Evolutionary conservation across 768 basidiomycete species (phyloP).

Genomic region (Nevesoporus exiguus): DNA sequence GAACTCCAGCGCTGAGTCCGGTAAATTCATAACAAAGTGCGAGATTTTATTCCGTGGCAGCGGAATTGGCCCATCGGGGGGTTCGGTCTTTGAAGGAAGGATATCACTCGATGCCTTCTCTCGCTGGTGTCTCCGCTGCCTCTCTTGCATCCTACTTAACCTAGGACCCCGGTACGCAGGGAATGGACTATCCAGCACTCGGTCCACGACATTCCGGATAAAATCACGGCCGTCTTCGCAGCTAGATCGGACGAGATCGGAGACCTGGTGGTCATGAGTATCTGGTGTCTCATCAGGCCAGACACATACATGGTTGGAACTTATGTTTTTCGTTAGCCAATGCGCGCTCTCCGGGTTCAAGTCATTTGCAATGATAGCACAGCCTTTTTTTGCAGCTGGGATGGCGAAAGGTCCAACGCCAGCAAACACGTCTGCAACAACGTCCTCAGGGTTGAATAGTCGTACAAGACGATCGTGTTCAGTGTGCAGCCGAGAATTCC

Average conservation of each 20-base stretch:
- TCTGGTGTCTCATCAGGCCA: neutral
- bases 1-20: slow-evolving; percentile 87
- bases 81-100: slow-evolving; percentile 1
- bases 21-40: slow-evolving; percentile 98
- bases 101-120: slow-evolving; percentile 12
- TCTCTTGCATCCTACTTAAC: slow-evolving; percentile 31
- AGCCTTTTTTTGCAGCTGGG: slow-evolving; percentile 90
- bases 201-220: slow-evolving; percentile 57
- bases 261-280: slow-evolving; percentile 44
- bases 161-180: slow-evolving; percentile 49
- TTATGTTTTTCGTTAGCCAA: slow-evolving; percentile 70
- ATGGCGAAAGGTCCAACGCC: slow-evolving; percentile 97
- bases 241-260: slow-evolving; percentile 61
- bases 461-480: slow-evolving; percentile 87
- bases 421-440: slow-evolving; percentile 92
- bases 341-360: slow-evolving; percentile 86
- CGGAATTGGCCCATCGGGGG: slow-evolving; percentile 7
- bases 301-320: slow-evolving; percentile 66
- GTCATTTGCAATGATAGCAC: slow-evolving; percentile 89
- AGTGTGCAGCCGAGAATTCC: slow-evolving; percentile 92
- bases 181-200: slow-evolving; percentile 65
- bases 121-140: slow-evolving; percentile 46
- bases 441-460: slow-evolving; percentile 66
- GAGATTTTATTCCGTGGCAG: slow-evolving; percentile 55
- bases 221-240: slow-evolving; percentile 88